Evolutionary conservation across 1,139 yeast species (phyloP).

Genomic region (Geotrichum cucujoidarum): DNA sequence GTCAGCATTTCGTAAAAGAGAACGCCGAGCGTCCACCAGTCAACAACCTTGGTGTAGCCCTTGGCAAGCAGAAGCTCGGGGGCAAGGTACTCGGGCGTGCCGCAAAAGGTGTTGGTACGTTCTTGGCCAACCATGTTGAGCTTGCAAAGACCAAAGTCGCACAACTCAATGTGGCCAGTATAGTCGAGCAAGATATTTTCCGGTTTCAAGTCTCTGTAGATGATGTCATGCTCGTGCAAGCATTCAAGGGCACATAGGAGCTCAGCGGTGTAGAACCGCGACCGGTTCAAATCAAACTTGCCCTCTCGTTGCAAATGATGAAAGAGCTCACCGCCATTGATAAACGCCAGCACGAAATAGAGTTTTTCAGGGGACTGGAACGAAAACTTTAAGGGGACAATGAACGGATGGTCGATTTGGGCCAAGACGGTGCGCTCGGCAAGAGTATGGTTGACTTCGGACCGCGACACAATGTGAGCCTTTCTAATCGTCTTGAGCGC

Average conservation of each 20-base stretch:
- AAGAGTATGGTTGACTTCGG: constrained; percentile 92
- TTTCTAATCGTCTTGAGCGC: constrained; percentile 91
- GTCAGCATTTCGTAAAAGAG: constrained; percentile 92
- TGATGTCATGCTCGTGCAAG: constrained; percentile 82
- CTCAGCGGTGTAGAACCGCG: constrained; percentile 92
- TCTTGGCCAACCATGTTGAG: constrained; percentile 85
- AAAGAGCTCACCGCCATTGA: constrained; percentile 95
- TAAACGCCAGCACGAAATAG: constrained; percentile 83
- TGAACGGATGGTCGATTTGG: constrained; percentile 90
- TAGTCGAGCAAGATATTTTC: constrained; percentile 90
- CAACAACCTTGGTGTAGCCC: constrained; percentile 93
- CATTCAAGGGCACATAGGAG: constrained; percentile 87
- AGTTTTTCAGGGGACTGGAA: constrained; percentile 95
- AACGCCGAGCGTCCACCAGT: constrained; percentile 98
- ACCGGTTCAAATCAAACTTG: constrained; percentile 78
- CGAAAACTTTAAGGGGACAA: constrained; percentile 93
- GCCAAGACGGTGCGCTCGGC: constrained; percentile 96
- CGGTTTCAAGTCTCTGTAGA: constrained; percentile 92
- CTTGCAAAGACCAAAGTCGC: constrained; percentile 96
- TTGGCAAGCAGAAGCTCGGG: constrained; percentile 89
- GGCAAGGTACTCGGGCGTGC: constrained; percentile 94
- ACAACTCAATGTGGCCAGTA: constrained; percentile 94
- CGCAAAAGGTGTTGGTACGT: constrained; percentile 92
- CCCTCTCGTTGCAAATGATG: constrained; percentile 93
- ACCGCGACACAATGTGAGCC: constrained; percentile 86